A percentile compares a stretch with the other conserved stretches of the same genome.
Conservation (phyloP, 2,329 filamentous ascomycete species). For the Aspergillus sergii region DNA sequence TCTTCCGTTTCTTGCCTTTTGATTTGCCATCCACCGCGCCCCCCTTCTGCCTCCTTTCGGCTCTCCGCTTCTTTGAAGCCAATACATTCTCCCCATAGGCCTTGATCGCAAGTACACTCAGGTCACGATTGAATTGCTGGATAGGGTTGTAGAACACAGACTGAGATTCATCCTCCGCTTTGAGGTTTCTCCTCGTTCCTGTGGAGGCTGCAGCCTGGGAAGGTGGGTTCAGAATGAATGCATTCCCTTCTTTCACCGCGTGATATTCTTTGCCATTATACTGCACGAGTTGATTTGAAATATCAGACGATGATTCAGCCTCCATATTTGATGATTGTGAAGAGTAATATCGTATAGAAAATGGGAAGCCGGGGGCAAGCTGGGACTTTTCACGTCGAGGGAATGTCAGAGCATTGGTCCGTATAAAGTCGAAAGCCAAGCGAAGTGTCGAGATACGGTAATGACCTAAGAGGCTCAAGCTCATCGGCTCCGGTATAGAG, state of each 20-base stretch:
- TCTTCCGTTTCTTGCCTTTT: slow-evolving; percentile 44
- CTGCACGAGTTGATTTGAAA: slow-evolving; percentile 30
- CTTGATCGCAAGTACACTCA: slow-evolving; percentile 90
- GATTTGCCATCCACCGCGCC: slow-evolving; percentile 35
- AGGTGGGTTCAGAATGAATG: slow-evolving; percentile 66
- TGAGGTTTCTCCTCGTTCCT: slow-evolving; percentile 46
- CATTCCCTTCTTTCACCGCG: slow-evolving; percentile 68
- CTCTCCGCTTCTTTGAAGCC: slow-evolving; percentile 57
- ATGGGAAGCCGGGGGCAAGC: background rate
- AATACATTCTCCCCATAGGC: slow-evolving; percentile 74
- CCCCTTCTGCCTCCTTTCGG: slow-evolving; percentile 41
- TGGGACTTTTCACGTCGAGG: background rate
- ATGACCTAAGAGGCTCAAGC: background rate
- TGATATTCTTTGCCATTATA: slow-evolving; percentile 59
- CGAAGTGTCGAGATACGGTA: slow-evolving; percentile 3
- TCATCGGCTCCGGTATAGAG: slow-evolving; percentile 2
- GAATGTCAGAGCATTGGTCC: background rate
- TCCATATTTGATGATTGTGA: slow-evolving; percentile 22
- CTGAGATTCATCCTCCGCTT: slow-evolving; percentile 65
- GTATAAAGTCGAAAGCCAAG: background rate
- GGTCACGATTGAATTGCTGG: slow-evolving; percentile 96
- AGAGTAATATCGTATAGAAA: slow-evolving; percentile 3
- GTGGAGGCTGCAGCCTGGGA: slow-evolving; percentile 46
- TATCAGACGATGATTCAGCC: slow-evolving; percentile 14
- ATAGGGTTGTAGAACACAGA: slow-evolving; percentile 98